Evolutionary conservation across 2,329 filamentous ascomycete genomes (phyloP).

Genomic region (Raffaelea ambrosiae): DNA sequence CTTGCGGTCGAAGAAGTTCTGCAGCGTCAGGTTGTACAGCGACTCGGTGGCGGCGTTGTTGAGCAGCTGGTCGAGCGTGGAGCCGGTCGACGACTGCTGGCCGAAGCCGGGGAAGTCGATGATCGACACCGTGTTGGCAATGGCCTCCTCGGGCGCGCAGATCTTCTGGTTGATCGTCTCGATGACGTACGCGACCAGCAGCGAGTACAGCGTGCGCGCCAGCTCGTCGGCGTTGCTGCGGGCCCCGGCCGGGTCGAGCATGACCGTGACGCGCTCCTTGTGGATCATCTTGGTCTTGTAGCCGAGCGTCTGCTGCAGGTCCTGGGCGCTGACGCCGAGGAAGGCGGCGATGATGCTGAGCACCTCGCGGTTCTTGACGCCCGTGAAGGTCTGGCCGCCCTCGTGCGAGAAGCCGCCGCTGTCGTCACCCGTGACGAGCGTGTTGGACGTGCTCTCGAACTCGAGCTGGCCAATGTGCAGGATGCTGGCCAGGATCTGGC

Average conservation of each 20-base stretch:
- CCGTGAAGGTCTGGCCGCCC: slow-evolving; percentile 75
- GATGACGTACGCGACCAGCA: slow-evolving; percentile 88
- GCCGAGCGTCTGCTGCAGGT: slow-evolving; percentile 80
- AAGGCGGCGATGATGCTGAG: slow-evolving; percentile 86
- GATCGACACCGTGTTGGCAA: slow-evolving; percentile 89
- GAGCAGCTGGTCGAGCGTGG: slow-evolving; percentile 81
- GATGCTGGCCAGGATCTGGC: slow-evolving; percentile 86
- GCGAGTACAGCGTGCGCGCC: slow-evolving; percentile 83
- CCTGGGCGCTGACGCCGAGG: slow-evolving; percentile 70
- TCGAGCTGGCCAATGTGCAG: slow-evolving; percentile 97
- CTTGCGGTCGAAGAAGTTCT: slow-evolving; percentile 93
- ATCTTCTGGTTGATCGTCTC: slow-evolving; percentile 86
- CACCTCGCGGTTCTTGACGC: slow-evolving; percentile 89
- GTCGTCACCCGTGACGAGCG: slow-evolving; percentile 73
- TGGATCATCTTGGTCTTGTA: slow-evolving; percentile 97
- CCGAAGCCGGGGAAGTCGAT: slow-evolving; percentile 96
- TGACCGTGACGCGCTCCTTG: slow-evolving; percentile 94
- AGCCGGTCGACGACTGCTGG: slow-evolving; percentile 74
- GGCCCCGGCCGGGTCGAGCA: slow-evolving; percentile 88
- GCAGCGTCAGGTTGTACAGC: slow-evolving; percentile 85
- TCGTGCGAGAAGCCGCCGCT: slow-evolving; percentile 96
- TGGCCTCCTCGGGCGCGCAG: slow-evolving; percentile 77
- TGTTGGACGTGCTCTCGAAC: slow-evolving; percentile 75
- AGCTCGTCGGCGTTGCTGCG: slow-evolving; percentile 90
- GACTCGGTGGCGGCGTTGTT: slow-evolving; percentile 91